These are phyloP conservation scores for Vanrija sp. DNA, from an alignment of 1,284 basidiomycete genomes.

Conservation along the genomic window DNA sequence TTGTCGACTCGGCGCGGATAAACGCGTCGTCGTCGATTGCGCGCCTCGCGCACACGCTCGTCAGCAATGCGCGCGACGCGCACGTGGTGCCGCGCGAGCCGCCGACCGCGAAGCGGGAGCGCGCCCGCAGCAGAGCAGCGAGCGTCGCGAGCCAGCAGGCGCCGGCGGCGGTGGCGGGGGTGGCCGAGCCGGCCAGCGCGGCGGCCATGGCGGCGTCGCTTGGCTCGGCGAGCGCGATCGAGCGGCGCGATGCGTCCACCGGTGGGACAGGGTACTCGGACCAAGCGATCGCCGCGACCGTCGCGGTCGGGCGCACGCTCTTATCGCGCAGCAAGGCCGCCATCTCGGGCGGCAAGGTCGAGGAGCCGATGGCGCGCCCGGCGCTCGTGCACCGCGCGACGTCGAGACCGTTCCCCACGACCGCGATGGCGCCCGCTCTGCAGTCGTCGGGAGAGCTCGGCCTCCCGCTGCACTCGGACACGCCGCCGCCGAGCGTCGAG, in stretches of 20 bases:
- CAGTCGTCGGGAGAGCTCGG: not conserved
- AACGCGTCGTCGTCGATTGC: conserved; percentile 56
- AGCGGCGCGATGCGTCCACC: too few species aligned
- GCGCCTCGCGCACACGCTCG: conserved; percentile 65
- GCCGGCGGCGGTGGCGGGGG: not conserved
- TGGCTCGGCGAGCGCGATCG: too few species aligned
- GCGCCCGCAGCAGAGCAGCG: conserved; percentile 30
- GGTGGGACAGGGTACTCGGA: conserved; percentile 18
- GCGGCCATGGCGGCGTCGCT: not conserved
- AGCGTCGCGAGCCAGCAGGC: conserved; percentile 48
- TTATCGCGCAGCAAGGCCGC: conserved; percentile 34
- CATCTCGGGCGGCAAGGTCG: conserved; percentile 15
- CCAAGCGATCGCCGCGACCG: conserved; percentile 35
- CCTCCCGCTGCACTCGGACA: conserved; percentile 13
- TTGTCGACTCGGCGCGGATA: conserved; percentile 65
- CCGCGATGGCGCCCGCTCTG: conserved; percentile 20
- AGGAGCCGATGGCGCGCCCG: conserved; percentile 40
- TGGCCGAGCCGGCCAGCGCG: not conserved
- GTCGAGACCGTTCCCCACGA: conserved; percentile 31
- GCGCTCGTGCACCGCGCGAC: conserved; percentile 46
- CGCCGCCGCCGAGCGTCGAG: conserved; percentile 59
- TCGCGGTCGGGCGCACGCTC: conserved; percentile 32
- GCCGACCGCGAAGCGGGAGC: conserved; percentile 12
- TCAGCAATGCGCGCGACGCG: conserved; percentile 67
- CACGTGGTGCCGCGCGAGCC: conserved; percentile 54